Base-by-base conservation (phyloP, 768 basidiomycete genomes). In the Russula vinacea region DNA sequence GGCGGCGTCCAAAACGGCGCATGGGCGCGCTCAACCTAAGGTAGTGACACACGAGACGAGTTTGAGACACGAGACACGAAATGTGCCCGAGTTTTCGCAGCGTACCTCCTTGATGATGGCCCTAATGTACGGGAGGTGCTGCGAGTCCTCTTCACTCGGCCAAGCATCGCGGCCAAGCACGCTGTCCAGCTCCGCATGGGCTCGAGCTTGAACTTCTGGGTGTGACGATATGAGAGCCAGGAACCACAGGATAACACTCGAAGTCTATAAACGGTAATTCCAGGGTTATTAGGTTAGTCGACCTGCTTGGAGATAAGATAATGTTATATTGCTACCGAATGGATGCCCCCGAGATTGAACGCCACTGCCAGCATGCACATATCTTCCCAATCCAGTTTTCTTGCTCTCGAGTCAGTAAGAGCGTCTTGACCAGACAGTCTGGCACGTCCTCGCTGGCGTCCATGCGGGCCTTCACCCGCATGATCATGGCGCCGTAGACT, bases 311-410 rank as follows among this genome's bases (percentile, higher is more conserved):
- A 13, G 45, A 11, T 3, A 11, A 45, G 40, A 16, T 22, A 4
- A 13, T 45, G 8, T 5, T 7, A 22, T 5, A 19, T 7, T 11
- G 39, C 7, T 62, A 66, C 72, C 32, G 76, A 74, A 61, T 77
- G 73, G 6, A 76, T 73, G 26, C 76, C 76, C 1, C 76, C 76
- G 40, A 75, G 70, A 1, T 72, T 73, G 62, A 77, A 76, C 9
- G 71, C 76, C 14, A 70, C 67, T 3, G 73, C 68, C 3, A 76
- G 66, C 73, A 76, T 73, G 67, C 74, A 72, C 45, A 75, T 47
- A 50, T 76, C 76, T 56, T 74, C 73, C 70, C 67, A 70, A 49
- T 74, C 71, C 10, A 74, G 61, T 71, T 68, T 51, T 75, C 76
- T 45, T 73, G 62, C 47, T 73, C 70, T 33, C 67, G 69, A 8